A percentile compares a stretch with the other conserved stretches of the same genome.
Evolutionary conservation across 768 basidiomycete genomes (phyloP).

Genomic region (Collybiopsis confluens): DNA sequence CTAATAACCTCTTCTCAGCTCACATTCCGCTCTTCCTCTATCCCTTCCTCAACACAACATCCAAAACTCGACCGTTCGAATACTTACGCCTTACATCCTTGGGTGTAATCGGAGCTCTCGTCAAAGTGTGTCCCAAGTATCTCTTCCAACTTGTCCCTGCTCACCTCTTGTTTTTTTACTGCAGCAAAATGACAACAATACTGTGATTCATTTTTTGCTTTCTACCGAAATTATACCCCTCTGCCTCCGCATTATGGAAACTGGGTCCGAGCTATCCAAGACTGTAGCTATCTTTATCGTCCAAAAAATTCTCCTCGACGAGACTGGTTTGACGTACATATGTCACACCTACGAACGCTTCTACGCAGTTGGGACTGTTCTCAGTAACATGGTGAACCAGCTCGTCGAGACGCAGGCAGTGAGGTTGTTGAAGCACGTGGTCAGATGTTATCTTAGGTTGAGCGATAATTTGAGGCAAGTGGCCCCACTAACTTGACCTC

Average conservation of each 20-base stretch:
- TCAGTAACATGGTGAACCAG: conserved; percentile 98
- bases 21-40: conserved; percentile 98
- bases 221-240: conserved; percentile 99
- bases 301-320: conserved; percentile 95
- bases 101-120: conserved; percentile 98
- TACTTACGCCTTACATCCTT: conserved; percentile 98
- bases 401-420: conserved; percentile 98
- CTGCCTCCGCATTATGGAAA: conserved; percentile 99
- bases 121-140: conserved; percentile 64
- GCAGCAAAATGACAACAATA: conserved; percentile 98
- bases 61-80: conserved; percentile 99
- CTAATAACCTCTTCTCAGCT: conserved; percentile 43
- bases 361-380: conserved; percentile 96
- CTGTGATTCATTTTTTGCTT: conserved; percentile 97
- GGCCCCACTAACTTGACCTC: conserved; percentile 23
- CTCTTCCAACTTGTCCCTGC: background rate
- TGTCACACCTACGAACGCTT: conserved; percentile 99
- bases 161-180: background rate
- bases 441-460: conserved; percentile 91
- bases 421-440: conserved; percentile 93
- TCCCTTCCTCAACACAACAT: conserved; percentile 97
- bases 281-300: conserved; percentile 99
- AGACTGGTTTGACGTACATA: conserved; percentile 96
- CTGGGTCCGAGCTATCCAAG: conserved; percentile 96
- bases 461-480: conserved; percentile 89